Conservation (phyloP, 2,329 filamentous ascomycete species). For the Tolypocladium nubicola region DNA sequence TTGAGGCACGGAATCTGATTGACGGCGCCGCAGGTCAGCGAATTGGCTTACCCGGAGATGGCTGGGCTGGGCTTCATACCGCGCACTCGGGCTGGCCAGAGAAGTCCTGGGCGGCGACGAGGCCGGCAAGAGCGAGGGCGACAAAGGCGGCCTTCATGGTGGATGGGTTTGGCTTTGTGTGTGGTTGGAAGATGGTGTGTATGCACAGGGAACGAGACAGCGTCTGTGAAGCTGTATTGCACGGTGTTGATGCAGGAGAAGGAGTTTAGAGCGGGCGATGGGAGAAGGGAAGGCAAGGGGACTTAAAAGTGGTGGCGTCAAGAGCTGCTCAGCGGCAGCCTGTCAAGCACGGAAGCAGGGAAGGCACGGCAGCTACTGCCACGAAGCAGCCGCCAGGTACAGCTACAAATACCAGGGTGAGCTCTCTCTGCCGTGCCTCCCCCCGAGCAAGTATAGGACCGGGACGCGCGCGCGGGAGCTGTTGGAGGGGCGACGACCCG, state of each 20-base stretch:
- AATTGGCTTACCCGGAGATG: not conserved
- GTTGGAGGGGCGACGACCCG: not conserved
- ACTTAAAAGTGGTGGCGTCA: conserved; percentile 2
- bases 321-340: not conserved
- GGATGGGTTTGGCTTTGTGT: conserved; percentile 1
- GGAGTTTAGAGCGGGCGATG: not conserved
- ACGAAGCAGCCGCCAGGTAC: not conserved
- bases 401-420: not conserved
- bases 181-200: not conserved
- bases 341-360: not conserved
- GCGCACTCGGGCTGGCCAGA: conserved; percentile 25
- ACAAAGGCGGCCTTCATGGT: conserved; percentile 30
- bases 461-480: not conserved
- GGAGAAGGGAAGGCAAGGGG: conserved; percentile 1
- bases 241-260: not conserved
- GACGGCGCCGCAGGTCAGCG: not conserved
- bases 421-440: not conserved
- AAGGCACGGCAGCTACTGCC: not conserved
- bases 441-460: not conserved
- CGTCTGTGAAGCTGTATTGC: not conserved
- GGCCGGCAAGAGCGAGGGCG: conserved; percentile 20
- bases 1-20: conserved; percentile 22
- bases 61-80: conserved; percentile 18
- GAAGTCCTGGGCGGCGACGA: conserved; percentile 28
- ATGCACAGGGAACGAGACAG: not conserved